phyloP scores from a whole-genome alignment of 2,329 filamentous ascomycete genomes.

The Pestalotiopsis sp. region DNA sequence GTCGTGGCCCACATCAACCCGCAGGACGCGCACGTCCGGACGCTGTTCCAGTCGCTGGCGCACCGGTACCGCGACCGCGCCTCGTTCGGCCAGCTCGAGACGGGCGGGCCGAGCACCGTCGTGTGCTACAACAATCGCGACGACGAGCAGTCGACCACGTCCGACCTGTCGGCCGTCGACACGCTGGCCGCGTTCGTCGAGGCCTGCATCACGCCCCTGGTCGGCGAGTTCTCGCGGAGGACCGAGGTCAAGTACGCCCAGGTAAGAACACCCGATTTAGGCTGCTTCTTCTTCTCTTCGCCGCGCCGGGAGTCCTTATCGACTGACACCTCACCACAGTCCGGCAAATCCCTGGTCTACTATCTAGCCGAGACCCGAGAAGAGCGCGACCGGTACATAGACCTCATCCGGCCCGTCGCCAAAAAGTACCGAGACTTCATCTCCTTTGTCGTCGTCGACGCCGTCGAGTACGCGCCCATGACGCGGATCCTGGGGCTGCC shows the following conservation, averaged over 20 bases:
- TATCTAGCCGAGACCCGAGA: conserved; percentile 34
- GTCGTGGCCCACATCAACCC: conserved; percentile 42
- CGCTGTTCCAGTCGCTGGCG: conserved; percentile 37
- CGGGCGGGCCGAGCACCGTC: conserved; percentile 21
- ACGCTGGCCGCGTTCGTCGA: conserved; percentile 41
- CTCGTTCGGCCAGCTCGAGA: conserved; percentile 41
- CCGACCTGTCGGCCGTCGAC: conserved; percentile 34
- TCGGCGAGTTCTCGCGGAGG: conserved; percentile 47
- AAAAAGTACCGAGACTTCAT: conserved; percentile 50
- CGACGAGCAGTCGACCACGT: conserved; percentile 33
- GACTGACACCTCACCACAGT: conserved; percentile 24
- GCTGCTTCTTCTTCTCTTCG: neutral
- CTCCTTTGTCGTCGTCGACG: conserved; percentile 50
- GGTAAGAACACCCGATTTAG: conserved; percentile 26
- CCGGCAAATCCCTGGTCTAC: conserved; percentile 41
- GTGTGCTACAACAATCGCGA: conserved; percentile 46
- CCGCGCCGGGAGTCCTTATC: neutral
- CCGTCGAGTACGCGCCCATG: conserved; percentile 48
- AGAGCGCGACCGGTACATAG: conserved; percentile 38
- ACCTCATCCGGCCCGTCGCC: conserved; percentile 42
- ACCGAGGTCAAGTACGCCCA: conserved; percentile 46
- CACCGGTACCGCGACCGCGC: conserved; percentile 40
- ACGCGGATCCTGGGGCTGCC: conserved; percentile 40
- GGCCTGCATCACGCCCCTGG: conserved; percentile 40
- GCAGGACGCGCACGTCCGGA: conserved; percentile 30